phyloP scores from a whole-genome alignment of 345 rosid species.

The Alliaria petiolata region DNA sequence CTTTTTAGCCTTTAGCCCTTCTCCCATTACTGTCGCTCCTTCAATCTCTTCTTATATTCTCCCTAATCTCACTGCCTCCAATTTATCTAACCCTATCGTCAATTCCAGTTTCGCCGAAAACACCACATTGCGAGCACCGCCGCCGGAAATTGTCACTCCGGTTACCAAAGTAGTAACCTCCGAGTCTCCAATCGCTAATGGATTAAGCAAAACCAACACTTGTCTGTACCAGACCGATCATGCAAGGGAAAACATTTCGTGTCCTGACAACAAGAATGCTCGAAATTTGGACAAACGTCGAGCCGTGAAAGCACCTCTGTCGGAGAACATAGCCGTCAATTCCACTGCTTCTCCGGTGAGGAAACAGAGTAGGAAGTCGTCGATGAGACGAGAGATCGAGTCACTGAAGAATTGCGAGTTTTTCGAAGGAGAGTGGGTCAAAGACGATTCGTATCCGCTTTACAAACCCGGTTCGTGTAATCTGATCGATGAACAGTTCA shows the following conservation, averaged over 20 bases:
- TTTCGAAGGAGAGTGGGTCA: constrained; percentile 85
- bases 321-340: constrained; percentile 35
- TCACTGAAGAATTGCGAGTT: constrained; percentile 63
- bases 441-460: constrained; percentile 87
- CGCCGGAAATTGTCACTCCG: constrained; percentile 7
- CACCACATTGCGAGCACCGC: background rate
- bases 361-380: constrained; percentile 37
- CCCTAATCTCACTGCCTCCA: constrained; percentile 36
- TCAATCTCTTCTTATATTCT: constrained; percentile 50
- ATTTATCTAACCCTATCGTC: background rate
- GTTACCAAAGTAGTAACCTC: constrained; percentile 18
- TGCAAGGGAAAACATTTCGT: constrained; percentile 5
- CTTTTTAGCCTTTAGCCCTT: constrained; percentile 64
- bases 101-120: background rate
- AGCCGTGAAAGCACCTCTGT: background rate
- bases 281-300: background rate
- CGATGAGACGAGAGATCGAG: constrained; percentile 40
- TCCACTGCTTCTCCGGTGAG: constrained; percentile 32
- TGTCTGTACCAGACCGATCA: constrained; percentile 3
- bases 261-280: constrained; percentile 23
- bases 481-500: constrained; percentile 76
- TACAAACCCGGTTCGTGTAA: constrained; percentile 89
- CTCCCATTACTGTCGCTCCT: constrained; percentile 44
- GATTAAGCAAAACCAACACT: background rate
- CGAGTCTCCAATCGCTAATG: background rate